Evolutionary conservation across 2,329 filamentous ascomycete genomes (phyloP).

Genomic region (Endothia cerciana): DNA sequence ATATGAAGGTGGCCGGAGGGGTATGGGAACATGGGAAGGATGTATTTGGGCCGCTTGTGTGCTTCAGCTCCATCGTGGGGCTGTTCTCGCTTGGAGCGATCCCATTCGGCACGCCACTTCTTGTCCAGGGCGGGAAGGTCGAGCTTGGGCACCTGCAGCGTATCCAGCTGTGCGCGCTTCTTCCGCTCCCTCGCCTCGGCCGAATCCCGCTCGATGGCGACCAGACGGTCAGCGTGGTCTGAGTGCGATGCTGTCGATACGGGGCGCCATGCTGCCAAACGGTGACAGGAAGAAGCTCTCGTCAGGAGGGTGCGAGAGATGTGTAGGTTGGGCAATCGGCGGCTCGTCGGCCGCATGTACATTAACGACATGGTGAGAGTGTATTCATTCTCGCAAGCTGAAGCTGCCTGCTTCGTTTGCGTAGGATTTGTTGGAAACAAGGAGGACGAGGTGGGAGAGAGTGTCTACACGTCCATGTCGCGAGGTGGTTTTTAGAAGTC

Average conservation of each 20-base stretch:
- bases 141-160: slow-evolving; percentile 37
- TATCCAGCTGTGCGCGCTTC: background rate
- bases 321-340: slow-evolving; percentile 32
- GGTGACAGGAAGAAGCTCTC: slow-evolving; percentile 14
- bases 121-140: slow-evolving; percentile 52
- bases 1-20: slow-evolving; percentile 86
- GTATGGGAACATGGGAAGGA: slow-evolving; percentile 93
- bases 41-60: slow-evolving; percentile 57
- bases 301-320: slow-evolving; percentile 20
- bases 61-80: slow-evolving; percentile 28
- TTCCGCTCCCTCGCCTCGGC: background rate
- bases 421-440: background rate
- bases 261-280: slow-evolving; percentile 22
- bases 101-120: slow-evolving; percentile 59
- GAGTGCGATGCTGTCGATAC: slow-evolving; percentile 24
- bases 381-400: slow-evolving; percentile 30
- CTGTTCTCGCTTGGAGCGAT: slow-evolving; percentile 29
- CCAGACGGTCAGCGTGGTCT: background rate
- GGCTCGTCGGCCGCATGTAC: slow-evolving; percentile 37
- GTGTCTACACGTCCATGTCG: slow-evolving; percentile 21
- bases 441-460: background rate
- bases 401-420: slow-evolving; percentile 23
- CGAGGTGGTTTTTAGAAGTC: slow-evolving; percentile 9
- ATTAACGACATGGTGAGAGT: slow-evolving; percentile 36
- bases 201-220: too few species aligned